Conservation (phyloP, 257 asterid species). For the Striga asiatica region DNA sequence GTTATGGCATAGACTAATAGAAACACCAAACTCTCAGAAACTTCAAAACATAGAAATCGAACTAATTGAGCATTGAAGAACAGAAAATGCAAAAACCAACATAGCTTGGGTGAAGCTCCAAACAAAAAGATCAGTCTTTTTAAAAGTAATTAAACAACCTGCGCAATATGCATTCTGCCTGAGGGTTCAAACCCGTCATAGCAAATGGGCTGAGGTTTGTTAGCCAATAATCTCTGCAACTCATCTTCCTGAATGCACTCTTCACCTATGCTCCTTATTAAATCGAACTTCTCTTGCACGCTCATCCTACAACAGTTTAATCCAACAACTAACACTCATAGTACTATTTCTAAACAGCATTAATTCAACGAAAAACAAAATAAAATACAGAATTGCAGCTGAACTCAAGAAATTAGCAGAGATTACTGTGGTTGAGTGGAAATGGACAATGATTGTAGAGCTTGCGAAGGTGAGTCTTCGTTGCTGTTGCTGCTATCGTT, state of each 20-base stretch:
- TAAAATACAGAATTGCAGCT: neutral
- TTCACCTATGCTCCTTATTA: constrained; percentile 74
- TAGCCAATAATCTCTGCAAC: constrained; percentile 48
- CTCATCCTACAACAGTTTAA: constrained; percentile 27
- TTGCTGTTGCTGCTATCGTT: neutral
- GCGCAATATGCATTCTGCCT: constrained; percentile 96
- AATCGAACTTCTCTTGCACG: constrained; percentile 46
- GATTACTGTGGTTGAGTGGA: too few species aligned
- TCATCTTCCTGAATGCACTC: constrained; percentile 93
- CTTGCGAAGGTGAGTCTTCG: neutral
- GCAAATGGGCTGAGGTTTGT: constrained; percentile 61
- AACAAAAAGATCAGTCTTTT: neutral
- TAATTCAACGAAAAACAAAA: neutral
- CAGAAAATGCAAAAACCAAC: neutral
- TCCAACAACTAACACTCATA: neutral
- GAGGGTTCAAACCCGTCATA: constrained; percentile 93
- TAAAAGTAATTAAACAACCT: too few species aligned
- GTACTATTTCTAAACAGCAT: too few species aligned
- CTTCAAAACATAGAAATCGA: neutral
- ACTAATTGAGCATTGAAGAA: neutral
- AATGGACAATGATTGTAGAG: constrained; percentile 6
- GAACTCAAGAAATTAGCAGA: neutral
- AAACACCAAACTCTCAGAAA: neutral
- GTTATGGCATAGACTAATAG: neutral
- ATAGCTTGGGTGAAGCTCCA: neutral